phyloP scores from a whole-genome alignment of 768 basidiomycete genomes.

The Harrya chromipes region DNA sequence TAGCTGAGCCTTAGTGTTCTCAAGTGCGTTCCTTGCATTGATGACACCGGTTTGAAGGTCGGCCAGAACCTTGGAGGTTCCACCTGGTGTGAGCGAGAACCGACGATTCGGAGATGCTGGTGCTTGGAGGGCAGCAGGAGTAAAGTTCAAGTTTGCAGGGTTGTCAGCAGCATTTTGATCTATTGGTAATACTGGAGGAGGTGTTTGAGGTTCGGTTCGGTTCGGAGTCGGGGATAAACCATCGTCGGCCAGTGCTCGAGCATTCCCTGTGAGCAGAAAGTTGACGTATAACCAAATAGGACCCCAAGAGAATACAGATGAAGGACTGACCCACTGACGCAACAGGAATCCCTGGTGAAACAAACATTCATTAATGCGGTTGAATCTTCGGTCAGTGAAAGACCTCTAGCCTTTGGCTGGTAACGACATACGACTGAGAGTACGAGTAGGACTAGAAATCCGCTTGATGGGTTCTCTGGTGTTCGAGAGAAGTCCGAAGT shows the following conservation, averaged over 20 bases:
- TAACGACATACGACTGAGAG: constrained; percentile 67
- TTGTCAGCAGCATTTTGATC: constrained; percentile 33
- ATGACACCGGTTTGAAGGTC: constrained; percentile 83
- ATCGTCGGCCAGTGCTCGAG: constrained; percentile 79
- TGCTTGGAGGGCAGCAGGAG: constrained; percentile 39
- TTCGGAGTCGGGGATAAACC: constrained; percentile 38
- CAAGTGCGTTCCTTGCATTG: constrained; percentile 74
- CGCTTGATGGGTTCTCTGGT: constrained; percentile 46
- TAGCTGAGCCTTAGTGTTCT: constrained; percentile 83
- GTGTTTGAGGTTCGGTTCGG: constrained; percentile 31
- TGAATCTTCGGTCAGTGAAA: constrained; percentile 20
- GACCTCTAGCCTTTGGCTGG: constrained; percentile 17
- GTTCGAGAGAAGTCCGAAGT: constrained; percentile 42
- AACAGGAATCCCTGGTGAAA: constrained; percentile 64
- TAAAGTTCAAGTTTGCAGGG: constrained; percentile 32
- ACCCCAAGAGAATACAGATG: background rate
- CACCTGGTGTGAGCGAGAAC: constrained; percentile 65
- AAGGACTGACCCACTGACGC: constrained; percentile 66
- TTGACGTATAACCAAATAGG: constrained; percentile 19
- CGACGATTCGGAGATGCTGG: constrained; percentile 51
- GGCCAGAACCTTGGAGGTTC: constrained; percentile 84
- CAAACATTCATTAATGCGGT: constrained; percentile 21
- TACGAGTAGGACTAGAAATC: constrained; percentile 68
- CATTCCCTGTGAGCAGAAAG: constrained; percentile 58
- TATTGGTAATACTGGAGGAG: constrained; percentile 31